A percentile compares a stretch with the other conserved stretches of the same genome.
These are phyloP conservation scores for Cystobasidium tubakii DNA, from an alignment of 768 basidiomycete species.

Conservation along the genomic window DNA sequence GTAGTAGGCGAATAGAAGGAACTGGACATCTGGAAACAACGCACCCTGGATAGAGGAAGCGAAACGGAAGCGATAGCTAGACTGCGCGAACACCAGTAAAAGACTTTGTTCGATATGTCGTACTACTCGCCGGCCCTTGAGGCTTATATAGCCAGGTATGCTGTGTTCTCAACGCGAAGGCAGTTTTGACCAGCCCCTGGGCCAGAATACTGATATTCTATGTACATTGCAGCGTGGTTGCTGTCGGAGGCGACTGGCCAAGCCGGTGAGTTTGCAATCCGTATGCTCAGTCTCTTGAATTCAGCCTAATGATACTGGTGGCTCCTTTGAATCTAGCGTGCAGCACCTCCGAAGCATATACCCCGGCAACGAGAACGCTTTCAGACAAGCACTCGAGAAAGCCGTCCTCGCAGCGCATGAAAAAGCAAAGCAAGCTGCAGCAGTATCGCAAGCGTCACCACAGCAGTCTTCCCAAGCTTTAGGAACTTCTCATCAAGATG, in stretches of 20 bases:
- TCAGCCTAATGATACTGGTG: background rate
- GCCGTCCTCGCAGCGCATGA: slow-evolving; percentile 6
- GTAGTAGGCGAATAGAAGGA: no score
- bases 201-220: background rate
- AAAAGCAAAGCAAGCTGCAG: background rate
- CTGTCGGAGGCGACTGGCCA: slow-evolving; percentile 28
- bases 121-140: slow-evolving; percentile 2
- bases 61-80: no score
- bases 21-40: no score
- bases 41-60: no score
- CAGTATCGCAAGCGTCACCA: background rate
- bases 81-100: no score
- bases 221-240: background rate
- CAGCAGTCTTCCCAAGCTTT: background rate
- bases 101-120: no score
- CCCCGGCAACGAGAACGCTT: slow-evolving; percentile 9
- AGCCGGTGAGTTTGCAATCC: background rate
- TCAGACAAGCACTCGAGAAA: slow-evolving; percentile 1
- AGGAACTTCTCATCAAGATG: background rate
- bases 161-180: background rate
- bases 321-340: slow-evolving; percentile 6
- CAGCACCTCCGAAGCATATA: slow-evolving; percentile 2
- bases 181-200: background rate
- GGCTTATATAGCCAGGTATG: slow-evolving; percentile 24
- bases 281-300: background rate